Evolutionary conservation across 164 flowering plant species (phyloP).

Genomic region (Kingdonia uniflora): DNA sequence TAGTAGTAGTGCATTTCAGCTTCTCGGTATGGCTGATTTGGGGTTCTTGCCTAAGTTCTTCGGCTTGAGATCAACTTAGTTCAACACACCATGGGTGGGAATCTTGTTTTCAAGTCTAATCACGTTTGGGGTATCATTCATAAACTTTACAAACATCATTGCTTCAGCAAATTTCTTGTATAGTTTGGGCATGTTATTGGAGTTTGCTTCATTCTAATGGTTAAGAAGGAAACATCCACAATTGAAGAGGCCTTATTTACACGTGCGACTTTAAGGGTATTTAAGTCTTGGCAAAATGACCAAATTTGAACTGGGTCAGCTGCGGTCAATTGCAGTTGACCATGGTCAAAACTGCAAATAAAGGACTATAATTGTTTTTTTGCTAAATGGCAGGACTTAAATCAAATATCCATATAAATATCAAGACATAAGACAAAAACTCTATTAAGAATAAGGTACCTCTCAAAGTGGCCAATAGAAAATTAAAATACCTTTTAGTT

Average conservation of each 20-base stretch:
- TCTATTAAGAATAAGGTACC: too few relatives aligned
- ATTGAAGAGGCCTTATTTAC: constrained; percentile 39
- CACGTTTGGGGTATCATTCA: constrained; percentile 30
- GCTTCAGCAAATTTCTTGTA: constrained; percentile 51
- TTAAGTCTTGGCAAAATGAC: too few relatives aligned
- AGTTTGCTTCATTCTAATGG: constrained; percentile 50
- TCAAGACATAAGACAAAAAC: too few relatives aligned
- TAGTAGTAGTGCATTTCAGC: constrained; percentile 1
- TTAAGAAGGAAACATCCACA: constrained; percentile 34
- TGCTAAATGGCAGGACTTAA: too few relatives aligned
- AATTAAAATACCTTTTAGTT: too few relatives aligned
- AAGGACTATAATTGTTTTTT: too few relatives aligned
- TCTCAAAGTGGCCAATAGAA: too few relatives aligned
- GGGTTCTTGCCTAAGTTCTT: neutral
- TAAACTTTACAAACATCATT: constrained; percentile 36
- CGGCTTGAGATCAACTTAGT: neutral
- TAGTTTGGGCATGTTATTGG: constrained; percentile 53
- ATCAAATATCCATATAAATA: too few relatives aligned
- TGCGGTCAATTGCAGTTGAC: too few relatives aligned
- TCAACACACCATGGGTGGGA: constrained; percentile 1
- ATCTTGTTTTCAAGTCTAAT: constrained; percentile 22
- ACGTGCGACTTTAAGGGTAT: too few relatives aligned
- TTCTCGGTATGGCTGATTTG: neutral
- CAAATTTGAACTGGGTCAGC: too few relatives aligned
- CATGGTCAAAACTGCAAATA: too few relatives aligned